Percentiles rank a stretch among this genome's conserved stretches.
Evolutionary conservation across 2,329 filamentous ascomycete genomes (phyloP).

Genomic region (Gremmenia infestans): DNA sequence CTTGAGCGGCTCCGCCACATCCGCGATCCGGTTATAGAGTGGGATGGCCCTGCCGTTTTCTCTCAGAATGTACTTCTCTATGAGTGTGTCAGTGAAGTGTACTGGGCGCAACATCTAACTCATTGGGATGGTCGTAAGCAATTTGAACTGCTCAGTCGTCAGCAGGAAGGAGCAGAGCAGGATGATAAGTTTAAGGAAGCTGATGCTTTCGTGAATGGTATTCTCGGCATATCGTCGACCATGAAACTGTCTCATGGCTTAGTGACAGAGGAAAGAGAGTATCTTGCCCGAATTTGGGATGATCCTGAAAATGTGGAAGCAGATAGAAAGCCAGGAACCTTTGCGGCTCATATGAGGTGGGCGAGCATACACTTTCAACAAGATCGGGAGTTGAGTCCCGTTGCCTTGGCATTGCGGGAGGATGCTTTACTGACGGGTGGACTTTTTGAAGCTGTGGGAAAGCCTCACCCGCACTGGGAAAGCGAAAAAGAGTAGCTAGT

Average conservation of each 20-base stretch:
- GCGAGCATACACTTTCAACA: not conserved
- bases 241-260: conserved; percentile 2
- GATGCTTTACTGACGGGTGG: not conserved
- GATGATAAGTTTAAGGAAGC: not conserved
- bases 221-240: not conserved
- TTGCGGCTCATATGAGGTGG: conserved; percentile 2
- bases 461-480: not conserved
- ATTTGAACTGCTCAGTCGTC: not conserved
- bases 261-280: not conserved
- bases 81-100: not conserved
- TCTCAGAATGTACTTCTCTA: not conserved
- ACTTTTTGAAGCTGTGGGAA: not conserved
- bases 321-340: conserved; percentile 1
- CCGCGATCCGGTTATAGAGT: conserved; percentile 16
- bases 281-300: not conserved
- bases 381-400: not conserved
- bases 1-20: conserved; percentile 12
- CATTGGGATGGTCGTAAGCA: not conserved
- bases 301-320: conserved; percentile 2
- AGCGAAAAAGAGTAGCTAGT: not conserved
- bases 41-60: not conserved
- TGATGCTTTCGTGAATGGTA: not conserved
- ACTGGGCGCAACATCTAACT: not conserved
- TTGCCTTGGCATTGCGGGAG: not conserved
- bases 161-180: not conserved